Evolutionary conservation across 495 filamentous ascomycete genomes (phyloP), one percentile per base, ranked within the genome.

Genomic region (Penicillium riverlandense): DNA sequence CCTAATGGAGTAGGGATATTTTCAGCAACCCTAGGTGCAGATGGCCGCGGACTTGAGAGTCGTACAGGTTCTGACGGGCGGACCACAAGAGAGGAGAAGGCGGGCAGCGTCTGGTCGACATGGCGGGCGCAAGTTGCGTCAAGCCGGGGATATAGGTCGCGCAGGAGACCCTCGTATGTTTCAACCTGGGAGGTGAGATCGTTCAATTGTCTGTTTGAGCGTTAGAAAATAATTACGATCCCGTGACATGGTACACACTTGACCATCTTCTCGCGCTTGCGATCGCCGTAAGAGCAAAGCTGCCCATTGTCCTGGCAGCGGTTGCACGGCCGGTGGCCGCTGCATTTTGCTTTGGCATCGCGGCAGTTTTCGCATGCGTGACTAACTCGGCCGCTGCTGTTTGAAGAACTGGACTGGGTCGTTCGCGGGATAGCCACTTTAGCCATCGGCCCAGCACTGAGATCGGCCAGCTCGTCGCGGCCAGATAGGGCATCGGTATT

Each of bases 281-380:
- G 73, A 45, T 81, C 75, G 11, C 66, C 69, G 57, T 83, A 83
- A 5, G 63, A 62, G 48, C 80, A 83, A 7, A 14, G 38, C 29
- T 73, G 55, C 13, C 64, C 64, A 15, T 71, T 66, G 46, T 80
- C 74, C 57, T 68, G 60, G 48, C 80, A 84, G 46, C 79, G 70
- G 35, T 72, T 69, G 54, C 80, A 84, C 33, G 80, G 80, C 39
- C 66, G 67, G 44, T 72, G 72, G 8, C 79, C 79, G 45, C 70
- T 79, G 56, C 78, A 81, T 58, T 81, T 82, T 46, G 77, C 75
- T 52, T 83, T 83, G 49, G 84, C 74, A 44, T 86, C 82, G 9
- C 84, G 72, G 64, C 84, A 88, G 34, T 82, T 82, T 73, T 84
- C 85, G 58, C 84, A 88, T 2, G 84, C 84, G 39, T 66, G 69